phyloP scores from a whole-genome alignment of 768 basidiomycete genomes.

The Hypsizygus marmoreus region DNA sequence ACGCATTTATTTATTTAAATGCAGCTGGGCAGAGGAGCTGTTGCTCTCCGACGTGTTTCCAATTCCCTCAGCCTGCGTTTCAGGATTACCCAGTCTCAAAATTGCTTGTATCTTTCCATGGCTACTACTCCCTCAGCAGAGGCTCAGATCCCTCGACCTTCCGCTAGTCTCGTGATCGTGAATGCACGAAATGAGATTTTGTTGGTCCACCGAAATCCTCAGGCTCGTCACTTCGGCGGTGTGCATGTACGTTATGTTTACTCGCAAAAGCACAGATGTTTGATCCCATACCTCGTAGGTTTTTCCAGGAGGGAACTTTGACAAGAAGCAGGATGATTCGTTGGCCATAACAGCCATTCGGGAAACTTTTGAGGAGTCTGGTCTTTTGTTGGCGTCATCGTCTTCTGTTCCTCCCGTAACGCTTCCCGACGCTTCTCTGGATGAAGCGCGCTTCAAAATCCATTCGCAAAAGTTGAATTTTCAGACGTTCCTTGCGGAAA shows the following conservation, averaged over 20 bases:
- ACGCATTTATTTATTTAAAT: background rate
- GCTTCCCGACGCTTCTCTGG: slow-evolving; percentile 42
- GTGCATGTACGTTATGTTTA: slow-evolving; percentile 52
- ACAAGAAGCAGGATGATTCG: slow-evolving; percentile 58
- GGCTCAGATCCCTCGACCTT: slow-evolving; percentile 48
- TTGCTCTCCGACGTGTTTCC: slow-evolving; percentile 3
- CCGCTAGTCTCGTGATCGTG: slow-evolving; percentile 67
- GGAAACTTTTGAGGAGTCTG: slow-evolving; percentile 79
- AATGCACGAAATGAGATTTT: slow-evolving; percentile 69
- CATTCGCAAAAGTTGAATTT: slow-evolving; percentile 55
- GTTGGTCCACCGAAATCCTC: slow-evolving; percentile 69
- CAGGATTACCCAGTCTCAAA: too few species aligned
- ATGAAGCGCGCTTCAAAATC: slow-evolving; percentile 56
- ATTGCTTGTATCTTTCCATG: slow-evolving; percentile 3
- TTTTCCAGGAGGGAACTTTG: slow-evolving; percentile 76
- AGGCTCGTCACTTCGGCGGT: slow-evolving; percentile 63
- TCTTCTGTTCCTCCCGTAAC: slow-evolving; percentile 11
- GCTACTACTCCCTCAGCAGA: slow-evolving; percentile 4
- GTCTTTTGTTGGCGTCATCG: slow-evolving; percentile 59
- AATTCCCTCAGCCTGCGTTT: too few species aligned
- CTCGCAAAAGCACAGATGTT: slow-evolving; percentile 1
- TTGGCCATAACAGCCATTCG: slow-evolving; percentile 66
- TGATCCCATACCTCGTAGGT: slow-evolving; percentile 46
- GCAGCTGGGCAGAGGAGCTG: background rate
- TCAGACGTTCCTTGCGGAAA: slow-evolving; percentile 49